phyloP scores from a whole-genome alignment of 1,284 basidiomycete genomes.

The Cryptococcus sp. region DNA sequence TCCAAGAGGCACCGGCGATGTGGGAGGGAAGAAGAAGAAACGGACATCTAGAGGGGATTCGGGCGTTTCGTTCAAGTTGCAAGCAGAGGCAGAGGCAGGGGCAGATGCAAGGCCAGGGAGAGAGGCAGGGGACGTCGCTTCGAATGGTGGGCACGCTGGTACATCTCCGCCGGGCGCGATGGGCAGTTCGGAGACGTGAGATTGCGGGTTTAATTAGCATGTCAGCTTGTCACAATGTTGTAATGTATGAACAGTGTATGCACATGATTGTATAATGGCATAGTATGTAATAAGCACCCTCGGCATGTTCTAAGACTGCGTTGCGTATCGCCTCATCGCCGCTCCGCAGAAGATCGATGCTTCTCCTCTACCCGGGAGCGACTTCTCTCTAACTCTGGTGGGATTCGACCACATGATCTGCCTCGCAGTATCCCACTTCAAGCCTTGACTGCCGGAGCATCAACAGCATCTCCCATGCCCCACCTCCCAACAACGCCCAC shows the following conservation, averaged over 20 bases:
- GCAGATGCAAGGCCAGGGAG: background rate
- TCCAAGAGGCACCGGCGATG: background rate
- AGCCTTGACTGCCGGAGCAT: slow-evolving; percentile 6
- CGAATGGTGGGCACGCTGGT: no score
- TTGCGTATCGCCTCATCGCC: no score
- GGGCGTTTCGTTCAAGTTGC: background rate
- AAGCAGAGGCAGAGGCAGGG: background rate
- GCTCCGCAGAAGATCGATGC: no score
- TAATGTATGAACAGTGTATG: no score
- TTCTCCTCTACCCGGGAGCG: background rate
- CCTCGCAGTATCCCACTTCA: background rate
- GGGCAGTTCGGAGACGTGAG: no score
- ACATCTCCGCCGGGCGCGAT: no score
- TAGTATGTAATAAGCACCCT: no score
- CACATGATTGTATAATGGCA: no score
- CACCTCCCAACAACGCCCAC: slow-evolving; percentile 36
- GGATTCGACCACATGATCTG: background rate
- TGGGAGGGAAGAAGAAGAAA: background rate
- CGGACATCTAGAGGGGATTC: background rate
- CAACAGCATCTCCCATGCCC: slow-evolving; percentile 38
- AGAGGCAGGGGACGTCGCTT: no score
- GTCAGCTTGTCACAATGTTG: no score
- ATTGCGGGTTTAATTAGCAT: no score
- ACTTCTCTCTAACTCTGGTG: background rate
- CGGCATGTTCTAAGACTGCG: no score